Evolutionary conservation across 495 filamentous ascomycete genomes (phyloP), one percentile per base, ranked within the genome.

Genomic region (Aspergillus indologenus): DNA sequence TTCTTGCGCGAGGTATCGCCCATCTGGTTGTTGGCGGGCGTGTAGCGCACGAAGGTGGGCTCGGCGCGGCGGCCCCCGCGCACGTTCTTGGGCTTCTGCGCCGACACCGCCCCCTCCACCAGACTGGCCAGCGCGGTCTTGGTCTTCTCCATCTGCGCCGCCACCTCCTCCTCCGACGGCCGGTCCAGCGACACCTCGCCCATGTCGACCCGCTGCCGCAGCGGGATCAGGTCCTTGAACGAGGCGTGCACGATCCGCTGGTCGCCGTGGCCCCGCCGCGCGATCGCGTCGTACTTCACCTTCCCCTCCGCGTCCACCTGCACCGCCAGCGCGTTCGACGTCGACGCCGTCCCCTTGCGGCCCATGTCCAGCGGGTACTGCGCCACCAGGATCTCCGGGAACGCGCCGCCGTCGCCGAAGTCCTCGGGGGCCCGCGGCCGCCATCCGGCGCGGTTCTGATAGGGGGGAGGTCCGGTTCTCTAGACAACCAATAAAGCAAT

Each of bases 331-430:
- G 93, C 91, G 71, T 96, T 98, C 52, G 90, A 92, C 6, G 79
- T 87, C 4, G 82, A 80, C 1, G 87, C 75, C 18, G 82, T 78
- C 29, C 76, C 75, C 72, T 92, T 93, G 56, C 89, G 83, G 40
- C 94, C 95, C 92, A 96, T 95, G 59, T 93, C 89, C 34, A 95
- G 86, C 45, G 93, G 93, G 68, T 98, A 98, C 65, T 98, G 94
- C 23, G 93, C 94, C 48, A 98, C 84, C 22, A 88, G 86, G 46
- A 98, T 87, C 71, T 98, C 94, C 34, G 94, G 92, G 73, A 98
- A 98, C 50, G 93, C 92, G 65, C 94, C 94, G 57, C 94, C 94
- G 79, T 98, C 92, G 65, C 90, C 92, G 75, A 90, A 98, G 74
- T 98, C 95, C 72, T 97, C 92, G 60, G 85, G 79, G 12, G 81